Percentiles rank a stretch among this genome's conserved stretches.
Conservation (phyloP, 208 protist species). For the Trypanosoma caninum region DNA sequence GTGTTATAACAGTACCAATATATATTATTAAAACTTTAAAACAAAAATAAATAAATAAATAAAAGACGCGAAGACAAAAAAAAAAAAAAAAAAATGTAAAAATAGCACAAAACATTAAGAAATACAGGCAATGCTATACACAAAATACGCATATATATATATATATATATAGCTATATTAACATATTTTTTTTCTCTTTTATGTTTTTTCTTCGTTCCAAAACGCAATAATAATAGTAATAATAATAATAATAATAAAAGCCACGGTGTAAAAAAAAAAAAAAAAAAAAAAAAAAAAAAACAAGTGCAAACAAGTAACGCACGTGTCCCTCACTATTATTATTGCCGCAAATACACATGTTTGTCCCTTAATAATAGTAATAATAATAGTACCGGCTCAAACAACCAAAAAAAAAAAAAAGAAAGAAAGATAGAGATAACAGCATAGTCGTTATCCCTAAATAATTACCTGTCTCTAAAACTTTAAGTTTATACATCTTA, state of each 20-base stretch:
- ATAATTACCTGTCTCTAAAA: background rate
- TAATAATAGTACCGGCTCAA: too few species aligned
- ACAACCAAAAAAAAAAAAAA: constrained; percentile 17
- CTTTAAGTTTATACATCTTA: too few species aligned
- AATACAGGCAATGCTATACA: too few species aligned
- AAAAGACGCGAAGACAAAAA: background rate
- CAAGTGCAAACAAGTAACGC: background rate
- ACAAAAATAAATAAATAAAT: background rate
- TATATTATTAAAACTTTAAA: background rate
- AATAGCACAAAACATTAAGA: background rate
- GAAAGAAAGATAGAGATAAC: background rate
- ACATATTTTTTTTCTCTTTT: too few species aligned
- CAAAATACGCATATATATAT: background rate
- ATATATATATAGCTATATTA: constrained; percentile 11
- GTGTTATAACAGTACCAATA: background rate
- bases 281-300: background rate
- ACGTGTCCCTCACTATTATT: too few species aligned
- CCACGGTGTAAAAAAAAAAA: too few species aligned
- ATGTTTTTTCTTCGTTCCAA: too few species aligned
- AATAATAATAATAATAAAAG: too few species aligned
- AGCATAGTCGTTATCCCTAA: background rate
- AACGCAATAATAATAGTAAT: too few species aligned
- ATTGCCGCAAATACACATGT: too few species aligned
- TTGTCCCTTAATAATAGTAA: too few species aligned
- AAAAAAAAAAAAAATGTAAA: background rate